Percentiles rank a stretch among this genome's conserved stretches.
Evolutionary conservation across 495 filamentous ascomycete species (phyloP).

Genomic region (Penicillium antarcticum): DNA sequence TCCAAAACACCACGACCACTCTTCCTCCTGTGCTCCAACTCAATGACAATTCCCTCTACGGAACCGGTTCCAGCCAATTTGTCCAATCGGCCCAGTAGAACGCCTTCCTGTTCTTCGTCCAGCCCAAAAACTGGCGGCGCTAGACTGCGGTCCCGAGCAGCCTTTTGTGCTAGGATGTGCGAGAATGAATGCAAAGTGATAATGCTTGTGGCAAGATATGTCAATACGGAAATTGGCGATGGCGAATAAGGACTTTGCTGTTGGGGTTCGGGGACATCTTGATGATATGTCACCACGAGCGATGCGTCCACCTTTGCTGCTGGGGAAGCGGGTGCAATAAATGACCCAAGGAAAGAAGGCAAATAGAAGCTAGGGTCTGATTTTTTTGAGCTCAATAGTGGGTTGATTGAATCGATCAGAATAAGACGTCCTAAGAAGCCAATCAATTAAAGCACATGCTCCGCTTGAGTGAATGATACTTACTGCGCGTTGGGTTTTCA

Average conservation of each 20-base stretch:
- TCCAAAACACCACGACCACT: conserved; percentile 76
- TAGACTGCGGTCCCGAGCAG: conserved; percentile 65
- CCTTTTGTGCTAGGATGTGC: conserved; percentile 65
- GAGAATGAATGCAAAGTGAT: conserved; percentile 60
- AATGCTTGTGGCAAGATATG: conserved; percentile 66
- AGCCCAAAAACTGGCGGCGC: conserved; percentile 75
- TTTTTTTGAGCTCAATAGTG: conserved; percentile 29
- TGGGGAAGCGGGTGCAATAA: conserved; percentile 25
- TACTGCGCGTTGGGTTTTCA: conserved; percentile 31
- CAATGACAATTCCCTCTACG: conserved; percentile 63
- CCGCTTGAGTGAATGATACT: conserved; percentile 5
- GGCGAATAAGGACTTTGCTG: conserved; percentile 61
- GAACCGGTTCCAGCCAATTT: conserved; percentile 44
- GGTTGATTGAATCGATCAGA: conserved; percentile 44
- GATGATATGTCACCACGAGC: conserved; percentile 44
- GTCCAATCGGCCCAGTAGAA: conserved; percentile 55
- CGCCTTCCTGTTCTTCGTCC: conserved; percentile 68
- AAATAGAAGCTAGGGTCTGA: conserved; percentile 32
- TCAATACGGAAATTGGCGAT: conserved; percentile 55
- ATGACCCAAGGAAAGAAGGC: conserved; percentile 37
- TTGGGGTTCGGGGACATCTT: conserved; percentile 50
- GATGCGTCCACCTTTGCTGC: conserved; percentile 34
- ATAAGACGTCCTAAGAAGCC: conserved; percentile 36
- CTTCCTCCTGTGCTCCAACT: conserved; percentile 80
- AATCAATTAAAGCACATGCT: neutral